phyloP scores from a whole-genome alignment of 352 stramenopile species.

The Phytophthora cryptogea region DNA sequence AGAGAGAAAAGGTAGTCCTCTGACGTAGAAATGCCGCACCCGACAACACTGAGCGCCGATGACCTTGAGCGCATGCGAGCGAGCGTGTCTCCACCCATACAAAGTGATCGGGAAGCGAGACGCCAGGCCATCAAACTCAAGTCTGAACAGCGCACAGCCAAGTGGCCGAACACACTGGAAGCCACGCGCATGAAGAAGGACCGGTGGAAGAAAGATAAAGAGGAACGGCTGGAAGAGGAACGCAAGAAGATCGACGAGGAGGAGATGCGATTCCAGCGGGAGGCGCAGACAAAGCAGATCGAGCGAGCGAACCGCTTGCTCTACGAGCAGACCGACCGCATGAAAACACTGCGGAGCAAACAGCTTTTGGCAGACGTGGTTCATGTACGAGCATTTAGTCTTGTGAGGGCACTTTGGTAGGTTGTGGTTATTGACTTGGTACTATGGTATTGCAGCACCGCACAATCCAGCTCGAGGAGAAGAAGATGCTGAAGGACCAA shows the following conservation, averaged over 20 bases:
- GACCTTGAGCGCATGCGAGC: slow-evolving; percentile 73
- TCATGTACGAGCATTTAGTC: slow-evolving; percentile 39
- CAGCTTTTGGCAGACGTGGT: slow-evolving; percentile 88
- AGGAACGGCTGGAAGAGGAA: slow-evolving; percentile 79
- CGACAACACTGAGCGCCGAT: slow-evolving; percentile 58
- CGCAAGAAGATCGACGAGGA: slow-evolving; percentile 79
- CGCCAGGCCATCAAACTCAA: slow-evolving; percentile 70
- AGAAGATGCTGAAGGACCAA: slow-evolving; percentile 70
- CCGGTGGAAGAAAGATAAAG: slow-evolving; percentile 90
- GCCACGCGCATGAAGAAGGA: slow-evolving; percentile 91
- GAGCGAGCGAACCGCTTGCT: slow-evolving; percentile 83
- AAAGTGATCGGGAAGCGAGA: slow-evolving; percentile 72
- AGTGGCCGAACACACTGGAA: slow-evolving; percentile 93
- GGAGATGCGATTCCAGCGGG: slow-evolving; percentile 74
- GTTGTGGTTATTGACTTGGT: background rate
- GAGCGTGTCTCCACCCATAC: slow-evolving; percentile 66
- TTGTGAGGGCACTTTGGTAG: background rate
- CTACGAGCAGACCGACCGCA: slow-evolving; percentile 93
- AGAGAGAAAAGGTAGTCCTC: slow-evolving; percentile 3
- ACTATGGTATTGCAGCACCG: slow-evolving; percentile 44
- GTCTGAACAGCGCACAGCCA: slow-evolving; percentile 78
- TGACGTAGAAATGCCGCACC: slow-evolving; percentile 32
- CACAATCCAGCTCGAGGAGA: slow-evolving; percentile 82
- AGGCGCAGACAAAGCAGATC: slow-evolving; percentile 82
- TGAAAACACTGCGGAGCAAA: slow-evolving; percentile 90